phyloP scores from a whole-genome alignment of 1,284 basidiomycete genomes.

The Trichosporon sp. region DNA sequence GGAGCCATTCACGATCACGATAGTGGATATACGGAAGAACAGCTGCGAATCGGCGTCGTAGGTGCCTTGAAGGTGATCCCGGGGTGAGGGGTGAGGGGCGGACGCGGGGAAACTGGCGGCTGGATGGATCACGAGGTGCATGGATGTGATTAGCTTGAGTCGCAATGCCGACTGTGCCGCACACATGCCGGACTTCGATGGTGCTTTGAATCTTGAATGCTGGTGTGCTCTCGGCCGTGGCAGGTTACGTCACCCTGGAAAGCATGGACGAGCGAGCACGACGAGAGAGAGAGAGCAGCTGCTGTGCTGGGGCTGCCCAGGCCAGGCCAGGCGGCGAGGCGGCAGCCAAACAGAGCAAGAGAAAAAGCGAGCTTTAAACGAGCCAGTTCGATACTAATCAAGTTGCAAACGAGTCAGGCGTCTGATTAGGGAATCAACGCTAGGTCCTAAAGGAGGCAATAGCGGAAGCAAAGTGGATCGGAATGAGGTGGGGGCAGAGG shows the following conservation, averaged over 20 bases:
- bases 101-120: neutral
- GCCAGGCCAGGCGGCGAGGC: neutral
- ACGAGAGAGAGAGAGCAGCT: neutral
- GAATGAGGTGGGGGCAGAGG: conserved; percentile 11
- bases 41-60: neutral
- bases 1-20: neutral
- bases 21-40: conserved; percentile 1
- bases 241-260: conserved; percentile 14
- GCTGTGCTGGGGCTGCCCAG: neutral
- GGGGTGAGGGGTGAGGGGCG: too few species aligned
- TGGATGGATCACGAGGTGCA: neutral
- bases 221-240: conserved; percentile 13
- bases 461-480: neutral
- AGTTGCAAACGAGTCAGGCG: neutral
- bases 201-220: neutral
- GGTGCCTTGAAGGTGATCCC: too few species aligned
- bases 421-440: neutral
- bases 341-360: neutral
- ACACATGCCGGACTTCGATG: neutral
- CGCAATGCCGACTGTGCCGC: conserved; percentile 1
- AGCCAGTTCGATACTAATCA: neutral
- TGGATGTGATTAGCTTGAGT: neutral
- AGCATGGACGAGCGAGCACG: neutral
- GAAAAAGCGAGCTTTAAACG: conserved; percentile 6
- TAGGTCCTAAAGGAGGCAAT: neutral